Evolutionary conservation across 208 protist species (phyloP).

Genomic region (Acanthamoeba triangularis): DNA sequence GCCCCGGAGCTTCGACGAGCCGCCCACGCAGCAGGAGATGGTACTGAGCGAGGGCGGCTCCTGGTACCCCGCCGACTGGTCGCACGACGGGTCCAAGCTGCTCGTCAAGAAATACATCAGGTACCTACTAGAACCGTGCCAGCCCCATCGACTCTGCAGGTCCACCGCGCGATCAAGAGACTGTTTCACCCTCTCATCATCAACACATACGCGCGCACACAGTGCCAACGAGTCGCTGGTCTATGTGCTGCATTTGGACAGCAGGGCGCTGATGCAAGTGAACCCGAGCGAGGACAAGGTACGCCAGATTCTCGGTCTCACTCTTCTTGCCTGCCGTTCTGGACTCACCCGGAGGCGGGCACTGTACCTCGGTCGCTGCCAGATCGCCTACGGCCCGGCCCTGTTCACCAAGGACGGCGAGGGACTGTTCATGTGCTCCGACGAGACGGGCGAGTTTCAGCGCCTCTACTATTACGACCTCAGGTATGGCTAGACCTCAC

Average conservation of each 20-base stretch:
- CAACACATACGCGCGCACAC: background rate
- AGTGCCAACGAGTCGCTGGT: slow-evolving; percentile 38
- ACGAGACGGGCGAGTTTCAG: slow-evolving; percentile 45
- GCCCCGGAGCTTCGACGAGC: background rate
- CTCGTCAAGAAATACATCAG: slow-evolving; percentile 72
- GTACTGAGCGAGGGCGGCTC: slow-evolving; percentile 36
- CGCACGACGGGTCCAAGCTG: slow-evolving; percentile 7
- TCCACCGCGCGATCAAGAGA: too few species aligned
- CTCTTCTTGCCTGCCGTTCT: too few species aligned
- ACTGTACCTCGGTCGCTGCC: background rate
- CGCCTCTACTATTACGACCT: slow-evolving; percentile 40
- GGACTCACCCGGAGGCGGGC: background rate
- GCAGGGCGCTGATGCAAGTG: slow-evolving; percentile 4
- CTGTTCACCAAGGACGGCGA: slow-evolving; percentile 14
- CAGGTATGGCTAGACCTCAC: background rate
- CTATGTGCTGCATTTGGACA: background rate
- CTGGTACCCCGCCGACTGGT: slow-evolving; percentile 55
- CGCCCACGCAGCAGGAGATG: slow-evolving; percentile 13
- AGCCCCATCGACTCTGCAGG: too few species aligned
- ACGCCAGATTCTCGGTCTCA: background rate
- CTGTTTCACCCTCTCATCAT: background rate
- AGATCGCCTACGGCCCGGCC: slow-evolving; percentile 11
- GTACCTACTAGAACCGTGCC: background rate
- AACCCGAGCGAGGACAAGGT: slow-evolving; percentile 50
- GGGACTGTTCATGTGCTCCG: slow-evolving; percentile 23